A percentile compares a stretch with the other conserved stretches of the same genome.
Evolutionary conservation across 225 moss, liverwort and hornwort species (phyloP).

Genomic region (Pseudisothecium myosuroides): DNA sequence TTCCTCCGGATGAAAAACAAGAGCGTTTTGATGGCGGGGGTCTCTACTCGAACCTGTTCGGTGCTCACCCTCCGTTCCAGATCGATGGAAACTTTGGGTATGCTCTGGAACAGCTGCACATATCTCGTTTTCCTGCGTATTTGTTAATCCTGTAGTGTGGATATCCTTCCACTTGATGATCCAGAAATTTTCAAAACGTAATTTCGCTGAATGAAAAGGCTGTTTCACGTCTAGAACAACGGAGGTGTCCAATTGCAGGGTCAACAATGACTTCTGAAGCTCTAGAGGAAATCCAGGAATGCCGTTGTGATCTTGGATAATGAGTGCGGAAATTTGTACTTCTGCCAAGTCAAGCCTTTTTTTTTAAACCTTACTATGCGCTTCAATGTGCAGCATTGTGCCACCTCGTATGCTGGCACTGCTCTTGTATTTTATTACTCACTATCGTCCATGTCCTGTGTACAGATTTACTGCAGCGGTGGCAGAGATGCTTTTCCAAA

Average conservation of each 20-base stretch:
- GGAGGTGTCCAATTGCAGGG: background rate
- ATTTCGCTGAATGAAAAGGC: background rate
- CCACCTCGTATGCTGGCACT: background rate
- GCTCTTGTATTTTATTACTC: background rate
- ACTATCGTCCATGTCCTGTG: background rate
- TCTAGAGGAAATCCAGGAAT: background rate
- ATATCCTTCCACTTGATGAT: background rate
- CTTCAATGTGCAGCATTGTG: background rate
- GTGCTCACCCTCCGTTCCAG: constrained; percentile 96
- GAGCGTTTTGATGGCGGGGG: constrained; percentile 87
- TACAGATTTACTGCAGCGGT: constrained; percentile 80
- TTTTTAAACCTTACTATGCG: background rate
- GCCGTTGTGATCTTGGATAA: background rate
- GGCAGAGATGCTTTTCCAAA: constrained; percentile 90
- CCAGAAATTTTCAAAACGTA: background rate
- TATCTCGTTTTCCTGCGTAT: background rate
- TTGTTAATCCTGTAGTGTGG: background rate
- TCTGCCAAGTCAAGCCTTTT: background rate
- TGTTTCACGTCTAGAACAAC: background rate
- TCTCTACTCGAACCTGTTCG: constrained; percentile 76
- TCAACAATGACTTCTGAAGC: background rate
- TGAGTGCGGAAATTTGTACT: background rate
- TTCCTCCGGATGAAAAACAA: constrained; percentile 48
- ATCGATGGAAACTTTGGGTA: constrained; percentile 99
- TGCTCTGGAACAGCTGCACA: background rate